Percentiles rank a stretch among this genome's conserved stretches.
Conservation (phyloP, 2,329 filamentous ascomycete species). For the Cordyceps javanica region DNA sequence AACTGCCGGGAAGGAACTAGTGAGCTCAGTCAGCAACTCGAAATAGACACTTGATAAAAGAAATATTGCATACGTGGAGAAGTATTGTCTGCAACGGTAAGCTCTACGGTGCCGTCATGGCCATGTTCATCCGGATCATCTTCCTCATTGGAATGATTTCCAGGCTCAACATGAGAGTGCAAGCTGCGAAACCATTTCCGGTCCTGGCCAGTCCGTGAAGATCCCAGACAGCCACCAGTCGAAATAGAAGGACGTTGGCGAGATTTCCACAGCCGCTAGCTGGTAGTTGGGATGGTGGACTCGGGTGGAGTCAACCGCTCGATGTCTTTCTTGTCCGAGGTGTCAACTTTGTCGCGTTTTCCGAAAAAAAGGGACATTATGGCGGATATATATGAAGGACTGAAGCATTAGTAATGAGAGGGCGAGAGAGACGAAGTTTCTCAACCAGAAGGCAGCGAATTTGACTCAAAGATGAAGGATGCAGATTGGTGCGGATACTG, state of each 20-base stretch:
- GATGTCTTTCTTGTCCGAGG: constrained; percentile 4
- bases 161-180: neutral
- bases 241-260: constrained; percentile 15
- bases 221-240: constrained; percentile 2
- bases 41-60: no score
- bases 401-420: constrained; percentile 8
- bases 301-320: neutral
- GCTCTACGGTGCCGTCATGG: neutral
- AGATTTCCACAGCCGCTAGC: constrained; percentile 24
- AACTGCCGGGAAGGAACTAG: constrained; percentile 12
- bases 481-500: neutral
- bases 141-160: neutral
- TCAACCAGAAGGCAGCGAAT: constrained; percentile 1
- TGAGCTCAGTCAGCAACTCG: constrained; percentile 11
- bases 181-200: constrained; percentile 11
- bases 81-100: neutral
- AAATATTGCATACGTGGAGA: neutral
- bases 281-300: constrained; percentile 15
- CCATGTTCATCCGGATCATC: neutral
- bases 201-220: constrained; percentile 1
- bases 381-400: constrained; percentile 12
- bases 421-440: constrained; percentile 1
- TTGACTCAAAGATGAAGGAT: constrained; percentile 5
- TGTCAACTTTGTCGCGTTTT: constrained; percentile 9
- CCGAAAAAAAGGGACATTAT: constrained; percentile 11